Conservation (phyloP, 495 filamentous ascomycete genomes). For the Glarea lozoyensis region DNA sequence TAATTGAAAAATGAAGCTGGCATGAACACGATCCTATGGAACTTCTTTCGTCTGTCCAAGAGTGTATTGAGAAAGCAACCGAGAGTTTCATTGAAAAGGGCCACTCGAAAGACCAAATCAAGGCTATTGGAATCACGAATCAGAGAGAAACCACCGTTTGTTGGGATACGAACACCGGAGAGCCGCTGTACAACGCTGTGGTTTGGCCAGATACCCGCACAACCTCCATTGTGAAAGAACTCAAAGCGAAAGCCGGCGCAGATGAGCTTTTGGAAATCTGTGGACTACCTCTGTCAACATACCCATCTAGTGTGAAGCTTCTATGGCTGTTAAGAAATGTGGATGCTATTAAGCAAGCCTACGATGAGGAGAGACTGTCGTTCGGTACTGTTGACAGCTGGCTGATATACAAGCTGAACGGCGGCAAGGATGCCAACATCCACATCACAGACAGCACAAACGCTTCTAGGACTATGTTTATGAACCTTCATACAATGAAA, state of each 20-base stretch:
- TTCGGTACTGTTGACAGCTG: conserved; percentile 95
- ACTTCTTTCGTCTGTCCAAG: conserved; percentile 67
- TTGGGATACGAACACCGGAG: conserved; percentile 82
- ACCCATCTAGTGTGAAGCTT: conserved; percentile 85
- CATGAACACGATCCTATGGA: conserved; percentile 88
- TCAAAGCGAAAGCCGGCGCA: conserved; percentile 57
- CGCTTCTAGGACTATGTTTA: conserved; percentile 92
- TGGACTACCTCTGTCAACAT: conserved; percentile 85
- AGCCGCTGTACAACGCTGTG: conserved; percentile 81
- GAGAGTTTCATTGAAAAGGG: conserved; percentile 63
- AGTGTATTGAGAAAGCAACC: conserved; percentile 78
- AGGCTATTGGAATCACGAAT: conserved; percentile 85
- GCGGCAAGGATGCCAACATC: conserved; percentile 55
- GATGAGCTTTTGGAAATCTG: conserved; percentile 67
- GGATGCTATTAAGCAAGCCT: conserved; percentile 61
- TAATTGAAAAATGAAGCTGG: conserved; percentile 76
- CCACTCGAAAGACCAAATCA: conserved; percentile 62
- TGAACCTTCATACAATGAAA: conserved; percentile 78
- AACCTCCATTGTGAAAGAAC: conserved; percentile 66
- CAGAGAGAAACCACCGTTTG: conserved; percentile 90
- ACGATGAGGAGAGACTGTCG: conserved; percentile 69
- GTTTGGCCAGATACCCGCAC: conserved; percentile 94
- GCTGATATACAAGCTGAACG: conserved; percentile 86
- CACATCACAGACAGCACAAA: conserved; percentile 89
- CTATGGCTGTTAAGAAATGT: conserved; percentile 76